phyloP scores from a whole-genome alignment of 1,284 basidiomycete species.

The Kwoniella shivajii region DNA sequence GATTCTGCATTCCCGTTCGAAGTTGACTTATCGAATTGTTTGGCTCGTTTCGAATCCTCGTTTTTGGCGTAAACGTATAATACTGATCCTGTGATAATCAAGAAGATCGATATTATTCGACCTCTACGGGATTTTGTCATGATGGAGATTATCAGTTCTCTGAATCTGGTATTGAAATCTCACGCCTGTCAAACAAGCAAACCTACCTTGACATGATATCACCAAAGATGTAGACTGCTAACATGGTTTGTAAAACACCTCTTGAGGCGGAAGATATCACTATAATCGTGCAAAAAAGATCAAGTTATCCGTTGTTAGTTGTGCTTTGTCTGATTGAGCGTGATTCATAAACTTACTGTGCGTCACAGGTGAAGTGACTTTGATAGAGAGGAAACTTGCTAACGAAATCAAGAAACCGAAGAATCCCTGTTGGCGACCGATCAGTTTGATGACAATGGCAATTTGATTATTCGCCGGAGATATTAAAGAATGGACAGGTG shows the following conservation, averaged over 20 bases:
- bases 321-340: not conserved
- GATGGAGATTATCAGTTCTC: no score
- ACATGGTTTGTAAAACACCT: constrained; percentile 24
- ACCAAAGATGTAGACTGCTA: constrained; percentile 26
- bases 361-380: constrained; percentile 35
- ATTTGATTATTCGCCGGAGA: not conserved
- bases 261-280: constrained; percentile 30
- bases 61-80: constrained; percentile 39
- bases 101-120: constrained; percentile 30
- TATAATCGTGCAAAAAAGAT: no score
- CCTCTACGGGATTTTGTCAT: no score
- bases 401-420: constrained; percentile 34
- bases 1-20: not conserved
- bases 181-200: no score
- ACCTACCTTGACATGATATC: constrained; percentile 29
- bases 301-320: constrained; percentile 8
- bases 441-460: not conserved
- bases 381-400: constrained; percentile 30
- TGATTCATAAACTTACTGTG: constrained; percentile 18
- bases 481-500: not conserved
- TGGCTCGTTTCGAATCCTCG: constrained; percentile 14
- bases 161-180: no score
- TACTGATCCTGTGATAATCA: constrained; percentile 34
- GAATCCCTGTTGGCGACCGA: constrained; percentile 17
- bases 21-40: no score